These are phyloP conservation scores for Auriscalpium vulgare DNA, from an alignment of 768 basidiomycete genomes.

Conservation along the genomic window DNA sequence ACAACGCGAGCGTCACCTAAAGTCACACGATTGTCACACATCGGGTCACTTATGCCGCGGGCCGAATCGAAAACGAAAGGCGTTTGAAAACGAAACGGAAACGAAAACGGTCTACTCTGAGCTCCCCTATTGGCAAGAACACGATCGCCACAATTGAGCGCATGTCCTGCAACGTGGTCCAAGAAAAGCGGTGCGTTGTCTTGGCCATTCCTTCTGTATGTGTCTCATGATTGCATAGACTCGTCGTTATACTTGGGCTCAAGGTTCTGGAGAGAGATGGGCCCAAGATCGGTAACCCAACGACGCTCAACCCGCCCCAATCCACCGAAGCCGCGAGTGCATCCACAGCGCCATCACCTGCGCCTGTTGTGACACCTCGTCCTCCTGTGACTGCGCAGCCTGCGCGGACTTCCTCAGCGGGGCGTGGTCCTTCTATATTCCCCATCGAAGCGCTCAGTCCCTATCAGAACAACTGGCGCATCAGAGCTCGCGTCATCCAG, in stretches of 20 bases:
- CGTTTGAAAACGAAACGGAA: no score
- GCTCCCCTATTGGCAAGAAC: constrained; percentile 64
- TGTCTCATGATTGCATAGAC: constrained; percentile 31
- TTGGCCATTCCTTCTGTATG: constrained; percentile 1
- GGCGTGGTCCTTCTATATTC: constrained; percentile 36
- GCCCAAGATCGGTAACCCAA: constrained; percentile 72
- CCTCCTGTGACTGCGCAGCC: constrained; percentile 1
- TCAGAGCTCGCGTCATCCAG: constrained; percentile 87
- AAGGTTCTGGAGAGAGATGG: constrained; percentile 42
- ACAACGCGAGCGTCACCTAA: no score
- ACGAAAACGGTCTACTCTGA: no score
- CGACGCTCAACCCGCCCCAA: constrained; percentile 21
- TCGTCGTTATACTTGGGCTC: constrained; percentile 73
- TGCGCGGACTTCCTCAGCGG: constrained; percentile 3
- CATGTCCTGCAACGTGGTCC: constrained; percentile 76
- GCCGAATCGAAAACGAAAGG: no score
- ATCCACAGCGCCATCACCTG: constrained; percentile 20
- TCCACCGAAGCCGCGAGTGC: constrained; percentile 14
- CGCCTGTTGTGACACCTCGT: constrained; percentile 13
- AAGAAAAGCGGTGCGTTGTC: constrained; percentile 66
- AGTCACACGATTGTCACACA: no score
- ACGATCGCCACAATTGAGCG: constrained; percentile 63
- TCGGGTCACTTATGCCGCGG: no score
- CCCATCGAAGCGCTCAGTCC: constrained; percentile 94
- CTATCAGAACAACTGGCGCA: constrained; percentile 98